Evolutionary conservation across 73 alveolate species (phyloP), one percentile per base, ranked within the genome.

Genomic region (Halteria grandinella): DNA sequence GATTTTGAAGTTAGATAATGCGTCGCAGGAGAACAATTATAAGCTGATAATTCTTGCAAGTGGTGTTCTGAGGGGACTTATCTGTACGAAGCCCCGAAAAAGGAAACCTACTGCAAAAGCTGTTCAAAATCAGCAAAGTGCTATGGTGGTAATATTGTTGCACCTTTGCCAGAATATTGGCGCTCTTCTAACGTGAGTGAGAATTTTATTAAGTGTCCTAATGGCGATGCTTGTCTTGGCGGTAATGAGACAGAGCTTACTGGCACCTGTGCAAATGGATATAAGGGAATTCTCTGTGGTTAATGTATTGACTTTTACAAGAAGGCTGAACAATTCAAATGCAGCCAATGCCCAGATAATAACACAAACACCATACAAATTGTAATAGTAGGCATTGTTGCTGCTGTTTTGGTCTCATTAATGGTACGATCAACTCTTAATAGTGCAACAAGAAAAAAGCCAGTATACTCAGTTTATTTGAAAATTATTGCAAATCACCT

Each of bases 401-500:
- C 41, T 0, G 59, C 15, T 8, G 23, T 73, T 50, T 12, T 59
- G 33, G 49, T 57, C 25, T 36, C 23, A 1, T 18, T 18, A 0
- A 54, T 69, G 20, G 45, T 83, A 23, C 39, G 81, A 32, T 77
- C 89, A 24, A 70, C 84, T 17, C 34, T 83, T 0, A 48, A 51
- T 3, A 15, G 72, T 58, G 88, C 92, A 12, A 40, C 23, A 23
- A 47, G 77, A 41, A 39, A 15, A 4, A 73, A 76, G 34, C 79
- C 88, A 6, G 45, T 78, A 3, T 60, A 80, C 34, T 75, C 88
- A 25, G 88, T 83, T 8, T 76, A 54, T 40, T 27, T 83, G 31
- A 83, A 76, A 41, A 78, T 83, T 44, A 31, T 83, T 6, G 55
- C 72, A 47, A 83, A 83, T 57, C 84, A 83, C 37, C 48, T 74